Conservation (phyloP, 2,329 filamentous ascomycete species). For the Aspergillus ibericus region DNA sequence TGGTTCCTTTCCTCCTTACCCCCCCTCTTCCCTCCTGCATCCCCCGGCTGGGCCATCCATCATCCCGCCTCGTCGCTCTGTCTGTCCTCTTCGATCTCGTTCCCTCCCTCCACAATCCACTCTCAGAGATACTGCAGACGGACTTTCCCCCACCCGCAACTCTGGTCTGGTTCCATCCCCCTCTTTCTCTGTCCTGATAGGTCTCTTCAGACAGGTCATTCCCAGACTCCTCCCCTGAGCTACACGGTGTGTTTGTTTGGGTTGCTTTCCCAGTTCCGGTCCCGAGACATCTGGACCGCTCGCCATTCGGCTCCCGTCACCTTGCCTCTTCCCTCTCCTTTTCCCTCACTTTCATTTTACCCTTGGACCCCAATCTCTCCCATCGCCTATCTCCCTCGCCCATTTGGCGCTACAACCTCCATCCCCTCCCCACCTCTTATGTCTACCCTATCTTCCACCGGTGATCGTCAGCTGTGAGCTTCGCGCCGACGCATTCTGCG, state of each 20-base stretch:
- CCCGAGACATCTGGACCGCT: background rate
- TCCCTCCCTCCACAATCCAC: background rate
- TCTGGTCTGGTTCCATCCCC: background rate
- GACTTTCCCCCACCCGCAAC: background rate
- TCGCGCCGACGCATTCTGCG: background rate
- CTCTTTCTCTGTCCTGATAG: background rate
- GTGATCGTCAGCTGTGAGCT: background rate
- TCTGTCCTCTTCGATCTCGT: background rate
- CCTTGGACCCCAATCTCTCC: background rate
- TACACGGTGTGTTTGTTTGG: background rate
- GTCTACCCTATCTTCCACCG: background rate
- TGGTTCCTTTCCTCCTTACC: background rate
- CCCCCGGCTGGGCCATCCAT: background rate
- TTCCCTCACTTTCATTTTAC: background rate
- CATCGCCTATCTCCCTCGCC: background rate
- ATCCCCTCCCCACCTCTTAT: background rate
- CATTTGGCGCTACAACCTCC: background rate
- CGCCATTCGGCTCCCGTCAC: background rate
- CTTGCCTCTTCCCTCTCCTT: background rate
- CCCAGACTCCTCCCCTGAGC: background rate
- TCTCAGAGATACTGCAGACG: no score
- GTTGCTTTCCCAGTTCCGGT: background rate
- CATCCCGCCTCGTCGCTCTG: background rate
- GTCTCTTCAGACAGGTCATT: background rate
- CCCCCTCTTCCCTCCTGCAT: background rate